Conservation (phyloP, 2,329 filamentous ascomycete species). For the Epichloe hybrida region DNA sequence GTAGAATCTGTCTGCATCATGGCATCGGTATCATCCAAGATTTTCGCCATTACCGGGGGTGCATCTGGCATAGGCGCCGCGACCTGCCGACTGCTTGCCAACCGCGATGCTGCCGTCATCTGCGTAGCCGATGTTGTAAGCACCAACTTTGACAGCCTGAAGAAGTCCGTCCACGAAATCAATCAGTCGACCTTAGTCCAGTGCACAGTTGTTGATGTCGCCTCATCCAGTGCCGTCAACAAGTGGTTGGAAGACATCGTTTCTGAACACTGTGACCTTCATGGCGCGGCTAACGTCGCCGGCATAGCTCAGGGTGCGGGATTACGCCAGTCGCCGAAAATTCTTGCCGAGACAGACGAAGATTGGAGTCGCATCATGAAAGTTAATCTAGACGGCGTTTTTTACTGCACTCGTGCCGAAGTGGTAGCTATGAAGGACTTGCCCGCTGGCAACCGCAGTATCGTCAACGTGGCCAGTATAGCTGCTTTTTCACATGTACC, state of each 20-base stretch:
- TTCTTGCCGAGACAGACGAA: neutral
- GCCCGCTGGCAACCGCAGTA: neutral
- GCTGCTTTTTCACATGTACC: constrained; percentile 1
- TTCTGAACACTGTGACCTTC: neutral
- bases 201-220: neutral
- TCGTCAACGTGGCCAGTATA: constrained; percentile 3
- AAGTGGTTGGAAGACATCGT: neutral
- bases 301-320: constrained; percentile 1
- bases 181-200: neutral
- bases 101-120: neutral
- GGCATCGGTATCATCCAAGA: neutral
- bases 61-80: constrained; percentile 2
- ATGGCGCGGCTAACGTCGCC: constrained; percentile 1
- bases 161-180: neutral
- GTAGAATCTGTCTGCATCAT: neutral
- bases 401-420: neutral
- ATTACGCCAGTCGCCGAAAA: neutral
- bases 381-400: constrained; percentile 1
- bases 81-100: constrained; percentile 1
- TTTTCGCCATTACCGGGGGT: constrained; percentile 1
- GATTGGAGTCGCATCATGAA: neutral
- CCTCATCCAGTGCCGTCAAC: neutral
- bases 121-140: neutral
- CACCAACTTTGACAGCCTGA: neutral
- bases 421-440: constrained; percentile 1